A percentile compares a stretch with the other conserved stretches of the same genome.
These are phyloP conservation scores for Mycena floridula DNA, from an alignment of 768 basidiomycete species.

Conservation along the genomic window DNA sequence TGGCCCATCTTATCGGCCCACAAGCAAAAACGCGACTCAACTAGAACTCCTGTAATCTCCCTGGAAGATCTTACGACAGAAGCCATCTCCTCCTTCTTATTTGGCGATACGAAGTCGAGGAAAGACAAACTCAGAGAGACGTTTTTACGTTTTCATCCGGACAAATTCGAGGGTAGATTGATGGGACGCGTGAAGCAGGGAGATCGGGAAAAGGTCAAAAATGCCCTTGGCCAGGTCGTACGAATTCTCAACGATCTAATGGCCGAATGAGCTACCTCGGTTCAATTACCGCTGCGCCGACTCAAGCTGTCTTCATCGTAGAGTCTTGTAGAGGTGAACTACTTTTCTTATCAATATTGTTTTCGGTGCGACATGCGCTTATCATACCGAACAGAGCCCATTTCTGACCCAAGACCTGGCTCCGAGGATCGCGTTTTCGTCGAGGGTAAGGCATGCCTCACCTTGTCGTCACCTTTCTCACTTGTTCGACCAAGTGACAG, in stretches of 20 bases:
- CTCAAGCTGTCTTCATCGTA: no score
- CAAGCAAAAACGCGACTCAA: conserved; percentile 15
- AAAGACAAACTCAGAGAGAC: conserved; percentile 64
- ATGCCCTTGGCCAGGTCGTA: conserved; percentile 59
- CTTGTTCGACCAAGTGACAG: no score
- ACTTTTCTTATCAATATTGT: no score
- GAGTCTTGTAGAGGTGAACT: no score
- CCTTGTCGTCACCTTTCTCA: no score
- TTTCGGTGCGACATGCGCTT: no score
- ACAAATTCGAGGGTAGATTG: conserved; percentile 75
- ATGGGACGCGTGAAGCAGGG: conserved; percentile 41
- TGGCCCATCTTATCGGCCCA: conserved; percentile 55
- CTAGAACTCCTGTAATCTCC: conserved; percentile 14
- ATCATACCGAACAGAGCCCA: no score
- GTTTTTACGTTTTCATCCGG: conserved; percentile 71
- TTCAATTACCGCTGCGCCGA: no score
- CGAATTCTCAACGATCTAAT: conserved; percentile 55
- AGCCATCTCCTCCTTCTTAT: conserved; percentile 52
- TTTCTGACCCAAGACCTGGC: no score
- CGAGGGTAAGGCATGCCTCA: no score
- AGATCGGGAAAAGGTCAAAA: conserved; percentile 46
- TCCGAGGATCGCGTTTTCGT: no score
- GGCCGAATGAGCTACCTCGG: no score
- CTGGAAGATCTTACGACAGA: conserved; percentile 50
- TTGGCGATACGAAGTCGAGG: conserved; percentile 35